Conservation (phyloP, 495 filamentous ascomycete genomes). For the Usnea hakonensis region DNA sequence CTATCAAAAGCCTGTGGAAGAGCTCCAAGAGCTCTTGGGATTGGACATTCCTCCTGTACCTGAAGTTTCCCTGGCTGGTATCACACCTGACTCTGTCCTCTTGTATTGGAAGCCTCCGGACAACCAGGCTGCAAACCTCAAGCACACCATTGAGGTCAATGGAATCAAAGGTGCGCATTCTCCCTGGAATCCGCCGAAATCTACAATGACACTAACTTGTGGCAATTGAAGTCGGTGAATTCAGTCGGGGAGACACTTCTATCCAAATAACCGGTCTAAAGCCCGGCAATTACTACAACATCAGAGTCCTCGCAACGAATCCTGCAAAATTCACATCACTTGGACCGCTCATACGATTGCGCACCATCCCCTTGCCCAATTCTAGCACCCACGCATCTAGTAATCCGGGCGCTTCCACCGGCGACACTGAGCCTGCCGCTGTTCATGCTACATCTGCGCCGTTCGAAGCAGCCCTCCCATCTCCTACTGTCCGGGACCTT, state of each 20-base stretch:
- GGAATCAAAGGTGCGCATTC: conserved; percentile 67
- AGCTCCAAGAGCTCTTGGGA: conserved; percentile 81
- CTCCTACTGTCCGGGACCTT: conserved; percentile 52
- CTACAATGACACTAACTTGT: conserved; percentile 17
- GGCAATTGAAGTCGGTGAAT: conserved; percentile 64
- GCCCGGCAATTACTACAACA: conserved; percentile 81
- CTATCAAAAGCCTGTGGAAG: conserved; percentile 56
- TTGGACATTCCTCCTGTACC: conserved; percentile 88
- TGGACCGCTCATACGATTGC: conserved; percentile 73
- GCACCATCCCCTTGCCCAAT: conserved; percentile 53
- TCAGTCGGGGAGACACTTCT: conserved; percentile 73
- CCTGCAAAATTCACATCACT: conserved; percentile 85
- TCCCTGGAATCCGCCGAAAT: neutral
- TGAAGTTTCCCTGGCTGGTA: conserved; percentile 83
- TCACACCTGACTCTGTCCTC: conserved; percentile 78
- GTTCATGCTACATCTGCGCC: conserved; percentile 40
- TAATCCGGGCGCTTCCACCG: conserved; percentile 36
- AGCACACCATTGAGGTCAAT: conserved; percentile 88
- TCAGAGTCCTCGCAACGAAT: conserved; percentile 83
- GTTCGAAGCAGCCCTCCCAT: conserved; percentile 21
- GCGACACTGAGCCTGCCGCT: conserved; percentile 48
- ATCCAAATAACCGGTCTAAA: conserved; percentile 80
- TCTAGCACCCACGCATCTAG: conserved; percentile 43
- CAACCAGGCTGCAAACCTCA: conserved; percentile 67
- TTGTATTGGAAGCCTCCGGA: conserved; percentile 84